Conservation (phyloP, 2,329 filamentous ascomycete species). For the Pleoardoris graminearum region DNA sequence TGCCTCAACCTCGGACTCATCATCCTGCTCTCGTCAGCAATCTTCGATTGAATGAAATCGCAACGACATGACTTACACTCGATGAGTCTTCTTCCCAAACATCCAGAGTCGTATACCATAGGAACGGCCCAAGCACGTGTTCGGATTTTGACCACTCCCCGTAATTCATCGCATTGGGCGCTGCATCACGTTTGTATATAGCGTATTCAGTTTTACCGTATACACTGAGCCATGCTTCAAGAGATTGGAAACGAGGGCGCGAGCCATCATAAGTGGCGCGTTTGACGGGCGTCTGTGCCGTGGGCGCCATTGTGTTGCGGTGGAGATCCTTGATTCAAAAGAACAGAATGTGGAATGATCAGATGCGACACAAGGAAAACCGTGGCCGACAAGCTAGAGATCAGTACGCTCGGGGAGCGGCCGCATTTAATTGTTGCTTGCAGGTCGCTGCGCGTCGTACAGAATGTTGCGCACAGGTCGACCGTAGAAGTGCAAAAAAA, state of each 20-base stretch:
- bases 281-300: constrained; percentile 19
- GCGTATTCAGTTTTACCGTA: constrained; percentile 32
- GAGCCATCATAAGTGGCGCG: constrained; percentile 8
- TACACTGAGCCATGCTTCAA: constrained; percentile 24
- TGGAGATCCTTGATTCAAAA: constrained; percentile 7
- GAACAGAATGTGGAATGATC: constrained; percentile 6
- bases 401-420: not conserved
- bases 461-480: constrained; percentile 27
- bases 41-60: not conserved
- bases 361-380: constrained; percentile 8
- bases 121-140: constrained; percentile 31
- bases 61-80: constrained; percentile 27
- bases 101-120: constrained; percentile 35
- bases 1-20: constrained; percentile 23
- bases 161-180: constrained; percentile 30
- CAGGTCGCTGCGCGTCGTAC: constrained; percentile 13
- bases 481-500: constrained; percentile 25
- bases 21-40: constrained; percentile 33
- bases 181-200: constrained; percentile 28
- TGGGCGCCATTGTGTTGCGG: constrained; percentile 24
- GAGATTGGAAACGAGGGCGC: constrained; percentile 12
- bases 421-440: not conserved
- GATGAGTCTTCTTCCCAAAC: constrained; percentile 35
- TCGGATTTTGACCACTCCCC: constrained; percentile 36
- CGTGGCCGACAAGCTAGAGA: not conserved